A percentile compares a stretch with the other conserved stretches of the same genome.
Evolutionary conservation across 2,329 filamentous ascomycete species (phyloP).

Genomic region (Aspergillus thermomutatus): DNA sequence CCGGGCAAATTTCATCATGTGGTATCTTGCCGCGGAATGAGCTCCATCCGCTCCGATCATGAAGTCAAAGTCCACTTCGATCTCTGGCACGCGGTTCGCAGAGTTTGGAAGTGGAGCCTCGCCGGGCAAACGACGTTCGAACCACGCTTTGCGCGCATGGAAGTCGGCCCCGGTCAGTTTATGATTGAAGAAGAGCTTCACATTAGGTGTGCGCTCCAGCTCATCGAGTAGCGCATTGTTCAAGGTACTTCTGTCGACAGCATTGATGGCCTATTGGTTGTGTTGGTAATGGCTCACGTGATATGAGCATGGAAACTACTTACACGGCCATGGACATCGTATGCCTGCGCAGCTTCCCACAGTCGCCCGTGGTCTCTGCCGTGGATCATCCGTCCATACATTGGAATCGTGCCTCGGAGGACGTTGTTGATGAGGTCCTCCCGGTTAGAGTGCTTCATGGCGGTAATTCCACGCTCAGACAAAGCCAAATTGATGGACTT

Average conservation of each 20-base stretch:
- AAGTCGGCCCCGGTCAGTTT: constrained; percentile 92
- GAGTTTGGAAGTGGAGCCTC: constrained; percentile 30
- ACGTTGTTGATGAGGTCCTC: constrained; percentile 69
- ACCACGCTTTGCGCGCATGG: constrained; percentile 74
- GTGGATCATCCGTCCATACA: constrained; percentile 97
- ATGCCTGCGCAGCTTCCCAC: constrained; percentile 77
- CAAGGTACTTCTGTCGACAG: constrained; percentile 77
- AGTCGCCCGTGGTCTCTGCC: constrained; percentile 63
- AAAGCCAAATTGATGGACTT: constrained; percentile 98
- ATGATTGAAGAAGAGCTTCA: constrained; percentile 88
- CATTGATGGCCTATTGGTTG: constrained; percentile 66
- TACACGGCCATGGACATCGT: constrained; percentile 85
- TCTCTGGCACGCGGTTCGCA: constrained; percentile 58
- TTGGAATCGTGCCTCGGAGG: constrained; percentile 76
- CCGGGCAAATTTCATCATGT: constrained; percentile 90
- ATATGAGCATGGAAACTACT: constrained; percentile 23
- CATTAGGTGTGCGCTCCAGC: constrained; percentile 79
- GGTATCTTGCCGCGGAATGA: constrained; percentile 84
- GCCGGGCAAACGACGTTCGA: constrained; percentile 57
- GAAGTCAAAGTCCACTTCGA: constrained; percentile 84
- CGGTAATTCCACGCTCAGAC: constrained; percentile 89
- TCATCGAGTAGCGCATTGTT: constrained; percentile 83
- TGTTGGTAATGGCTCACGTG: constrained; percentile 8
- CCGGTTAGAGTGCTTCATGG: constrained; percentile 68
- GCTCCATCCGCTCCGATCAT: constrained; percentile 94